Evolutionary conservation across 352 stramenopile species (phyloP), one percentile per base, ranked within the genome.

Genomic region (Phytophthora colocasiae): DNA sequence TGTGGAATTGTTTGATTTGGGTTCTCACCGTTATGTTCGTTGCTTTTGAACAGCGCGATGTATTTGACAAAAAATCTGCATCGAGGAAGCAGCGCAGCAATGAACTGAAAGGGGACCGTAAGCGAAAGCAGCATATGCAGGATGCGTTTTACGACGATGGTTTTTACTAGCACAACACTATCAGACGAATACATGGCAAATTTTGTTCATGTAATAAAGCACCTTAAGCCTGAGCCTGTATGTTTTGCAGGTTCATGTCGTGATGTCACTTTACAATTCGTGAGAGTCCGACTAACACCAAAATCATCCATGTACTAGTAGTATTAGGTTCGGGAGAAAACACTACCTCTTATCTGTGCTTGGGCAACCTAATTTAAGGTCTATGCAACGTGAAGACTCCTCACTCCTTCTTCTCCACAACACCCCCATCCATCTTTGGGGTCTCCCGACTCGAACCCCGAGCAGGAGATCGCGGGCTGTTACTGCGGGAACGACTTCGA

Each of bases 41-140:
- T 60, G 49, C 31, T 40, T n/a, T 48, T 63, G 10, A 34, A 36
- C 47, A 93, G 84, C 79, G 87, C 38, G 85, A 91, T 58, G 66
- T 93, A 9, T 93, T 95, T 43, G 76, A 93, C 66, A 95, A 95
- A 60, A 93, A 93, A 32, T 93, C 85, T 24, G 58, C 74, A 14
- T 81, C 80, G 24, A 77, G 79, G 44, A 95, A 95, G 71, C 82
- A 90, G 57, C 80, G 83, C 38, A 93, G 80, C 71, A 95, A 93
- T 56, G 81, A 92, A 45, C 70, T 93, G 24, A 95, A 93, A 63
- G 79, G 71, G 47, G 85, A 95, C 26, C 81, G 87, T 41, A 78
- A 78, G 70, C 79, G 83, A 45, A 95, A 95, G 69, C 83, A 93
- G 59, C 71, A 92, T 51, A 71, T 91, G 51, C 87, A 93, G 47